phyloP scores from a whole-genome alignment of 805 yeast species.

The Kluyveromyces siamensis region DNA sequence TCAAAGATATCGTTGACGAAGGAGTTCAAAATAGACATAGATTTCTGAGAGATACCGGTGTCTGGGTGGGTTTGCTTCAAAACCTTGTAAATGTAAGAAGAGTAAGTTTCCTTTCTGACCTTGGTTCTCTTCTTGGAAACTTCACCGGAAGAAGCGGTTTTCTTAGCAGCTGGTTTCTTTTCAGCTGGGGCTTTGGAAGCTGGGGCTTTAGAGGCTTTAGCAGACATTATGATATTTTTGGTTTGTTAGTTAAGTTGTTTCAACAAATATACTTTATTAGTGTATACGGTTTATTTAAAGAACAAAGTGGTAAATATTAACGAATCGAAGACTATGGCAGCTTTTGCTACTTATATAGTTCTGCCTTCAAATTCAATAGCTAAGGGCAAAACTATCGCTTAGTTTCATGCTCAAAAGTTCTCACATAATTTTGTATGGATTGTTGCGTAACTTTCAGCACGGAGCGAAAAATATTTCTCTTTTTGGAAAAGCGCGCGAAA shows the following conservation, averaged over 20 bases:
- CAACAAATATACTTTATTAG: neutral
- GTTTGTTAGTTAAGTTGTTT: neutral
- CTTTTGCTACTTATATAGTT: constrained; percentile 1
- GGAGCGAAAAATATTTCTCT: constrained; percentile 11
- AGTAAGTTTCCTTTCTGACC: constrained; percentile 96
- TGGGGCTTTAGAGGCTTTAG: constrained; percentile 27
- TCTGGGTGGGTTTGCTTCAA: constrained; percentile 99
- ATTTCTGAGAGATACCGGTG: constrained; percentile 98
- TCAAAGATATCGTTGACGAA: constrained; percentile 96
- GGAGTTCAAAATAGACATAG: constrained; percentile 98
- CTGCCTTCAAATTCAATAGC: neutral
- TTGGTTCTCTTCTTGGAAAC: constrained; percentile 87
- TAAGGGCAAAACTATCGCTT: neutral
- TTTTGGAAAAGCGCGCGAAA: constrained; percentile 16
- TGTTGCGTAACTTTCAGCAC: constrained; percentile 1
- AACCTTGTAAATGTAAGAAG: constrained; percentile 96
- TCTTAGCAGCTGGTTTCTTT: constrained; percentile 90
- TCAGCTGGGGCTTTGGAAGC: constrained; percentile 98
- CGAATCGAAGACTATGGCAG: no score
- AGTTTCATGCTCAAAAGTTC: neutral
- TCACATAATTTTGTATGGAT: neutral
- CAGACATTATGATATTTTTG: constrained; percentile 7
- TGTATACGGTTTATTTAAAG: neutral
- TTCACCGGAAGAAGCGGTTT: constrained; percentile 71
- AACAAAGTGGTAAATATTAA: no score